Evolutionary conservation across 2,329 filamentous ascomycete genomes (phyloP), one percentile per base, ranked within the genome.

Genomic region (Claviceps paspali): DNA sequence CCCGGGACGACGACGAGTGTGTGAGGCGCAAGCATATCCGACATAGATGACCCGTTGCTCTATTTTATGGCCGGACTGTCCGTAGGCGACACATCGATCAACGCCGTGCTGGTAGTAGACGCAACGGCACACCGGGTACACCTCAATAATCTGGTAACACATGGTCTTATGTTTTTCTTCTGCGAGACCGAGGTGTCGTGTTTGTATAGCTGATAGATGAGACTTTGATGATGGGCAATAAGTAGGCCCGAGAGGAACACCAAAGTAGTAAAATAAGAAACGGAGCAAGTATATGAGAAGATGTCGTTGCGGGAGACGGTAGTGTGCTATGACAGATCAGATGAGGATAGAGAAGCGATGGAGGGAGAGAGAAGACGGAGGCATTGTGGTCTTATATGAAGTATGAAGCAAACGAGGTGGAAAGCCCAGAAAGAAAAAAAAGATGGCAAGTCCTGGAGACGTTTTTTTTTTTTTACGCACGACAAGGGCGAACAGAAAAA

Each of bases 101-200:
- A 94, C 70, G 33, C 82, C 77, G 56, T 94, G 87, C 52, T 79
- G 71, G 65, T 88, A 84, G 67, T 94, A 92, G 49, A 88, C 69
- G 61, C 86, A 94, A 45, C 77, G 73, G 68, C 86, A 94, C 39
- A 80, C 82, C 38, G 85, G 78, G 65, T 86, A 94, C 41, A 83
- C 70, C 59, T 94, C 86, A 49, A 88, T 67, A 43, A 94, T 62
- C 62, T 87, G 82, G 53, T 84, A 87, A 54, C 86, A 94, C 86
- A 94, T 93, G 43, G 46, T 27, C 1, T 67, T 56, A 36, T 21
- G 5, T 33, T 15, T 29, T 14, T 33, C 12, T 12, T n/a, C n/a
- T n/a, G n/a, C n/a, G n/a, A n/a, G n/a, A n/a, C n/a, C n/a, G n/a
- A n/a, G 5, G 17, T 11, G 10, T 18, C 14, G 6, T 33, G 14